Evolutionary conservation across 306 rosid genomes (phyloP), one percentile per base, ranked within the genome.

Genomic region (Mucuna pruriens): DNA sequence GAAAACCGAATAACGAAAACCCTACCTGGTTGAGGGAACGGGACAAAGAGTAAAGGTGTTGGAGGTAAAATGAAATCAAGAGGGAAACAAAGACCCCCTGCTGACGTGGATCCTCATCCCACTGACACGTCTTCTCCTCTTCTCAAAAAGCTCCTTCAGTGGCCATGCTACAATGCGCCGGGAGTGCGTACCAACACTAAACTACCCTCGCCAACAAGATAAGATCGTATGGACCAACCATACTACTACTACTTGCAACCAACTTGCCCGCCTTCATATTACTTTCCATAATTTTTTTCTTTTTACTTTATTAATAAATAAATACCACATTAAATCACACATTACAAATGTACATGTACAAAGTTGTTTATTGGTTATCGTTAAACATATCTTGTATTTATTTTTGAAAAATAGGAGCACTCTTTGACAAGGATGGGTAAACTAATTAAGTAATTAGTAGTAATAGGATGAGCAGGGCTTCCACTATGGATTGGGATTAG

Each of bases 81-180:
- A 40, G 13, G 1, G 74, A 69, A 49, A 60, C 51, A 65, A 63
- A 45, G 55, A 65, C 23, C 44, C 64, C 80, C 31, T 25, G 85
- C 3, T 82, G 86, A 91, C 91, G 92, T 88, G 92, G 90, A 69
- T 9, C 73, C 58, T 2, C 0, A 0, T 29, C 0, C 17, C 0
- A 5, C 2, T 0, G 91, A 89, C 98, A 95, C 98, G 97, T 91
- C 86, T 69, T 15, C 31, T 26, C 5, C 36, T 36, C 76, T 63
- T 7, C 84, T 55, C 40, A 45, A 79, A 87, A 86, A 74, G 89
- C 69, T 45, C 0, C 74, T 46, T 76, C 78, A 81, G 54, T 85
- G 75, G 20, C 64, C 60, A 40, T 17, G 77, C 89, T 94, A 88
- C 11, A 80, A 33, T 89, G 92, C 92, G 87, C 97, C 0, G 22